phyloP scores from a whole-genome alignment of 805 yeast species.

The Saccharomycopsis malanga region DNA sequence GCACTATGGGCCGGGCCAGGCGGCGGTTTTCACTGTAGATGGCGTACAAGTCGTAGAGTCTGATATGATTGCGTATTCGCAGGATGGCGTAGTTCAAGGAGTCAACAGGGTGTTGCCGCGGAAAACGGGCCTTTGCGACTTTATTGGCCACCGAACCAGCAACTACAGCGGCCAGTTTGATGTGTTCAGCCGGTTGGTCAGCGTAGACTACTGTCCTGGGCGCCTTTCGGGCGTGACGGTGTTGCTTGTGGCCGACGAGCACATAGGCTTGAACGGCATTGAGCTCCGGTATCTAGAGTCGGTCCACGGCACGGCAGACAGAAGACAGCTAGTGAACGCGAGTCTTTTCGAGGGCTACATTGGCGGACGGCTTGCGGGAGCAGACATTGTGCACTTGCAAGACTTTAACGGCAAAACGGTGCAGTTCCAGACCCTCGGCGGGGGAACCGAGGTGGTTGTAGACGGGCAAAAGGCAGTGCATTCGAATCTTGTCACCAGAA shows the following conservation, averaged over 20 bases:
- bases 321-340: constrained; percentile 27
- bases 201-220: constrained; percentile 3
- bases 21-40: constrained; percentile 29
- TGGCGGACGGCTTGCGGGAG: constrained; percentile 36
- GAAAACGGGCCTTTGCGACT: constrained; percentile 28
- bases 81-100: constrained; percentile 62
- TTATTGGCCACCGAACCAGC: constrained; percentile 1
- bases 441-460: constrained; percentile 32
- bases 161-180: not conserved
- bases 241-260: constrained; percentile 39
- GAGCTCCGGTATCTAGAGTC: constrained; percentile 39
- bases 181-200: not conserved
- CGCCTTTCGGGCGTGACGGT: constrained; percentile 33
- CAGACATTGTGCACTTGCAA: constrained; percentile 2
- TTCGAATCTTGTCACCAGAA: constrained; percentile 38
- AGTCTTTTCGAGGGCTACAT: constrained; percentile 35
- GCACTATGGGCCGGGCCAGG: constrained; percentile 23
- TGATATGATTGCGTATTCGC: constrained; percentile 53
- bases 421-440: constrained; percentile 24
- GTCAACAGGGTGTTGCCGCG: constrained; percentile 42
- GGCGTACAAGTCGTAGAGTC: constrained; percentile 45
- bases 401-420: constrained; percentile 28
- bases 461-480: constrained; percentile 31
- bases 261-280: constrained; percentile 33
- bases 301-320: constrained; percentile 29